Percentiles rank a stretch among this genome's conserved stretches.
Conservation (phyloP, 371 early-diverging fungal species). For the Lichtheimia corymbifera region DNA sequence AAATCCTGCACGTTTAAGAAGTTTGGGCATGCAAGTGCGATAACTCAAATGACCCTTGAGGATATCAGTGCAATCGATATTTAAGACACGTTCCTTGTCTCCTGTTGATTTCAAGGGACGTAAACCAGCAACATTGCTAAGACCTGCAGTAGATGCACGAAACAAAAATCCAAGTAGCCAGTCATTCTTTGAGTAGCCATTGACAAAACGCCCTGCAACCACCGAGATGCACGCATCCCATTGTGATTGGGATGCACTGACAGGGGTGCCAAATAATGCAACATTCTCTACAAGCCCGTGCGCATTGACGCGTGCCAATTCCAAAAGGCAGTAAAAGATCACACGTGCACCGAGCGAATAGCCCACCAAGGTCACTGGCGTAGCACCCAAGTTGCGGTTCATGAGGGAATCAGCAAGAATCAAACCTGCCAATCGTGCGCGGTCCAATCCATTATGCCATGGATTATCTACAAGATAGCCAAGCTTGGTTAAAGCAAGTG, state of each 20-base stretch:
- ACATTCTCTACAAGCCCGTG: conserved; percentile 90
- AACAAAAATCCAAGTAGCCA: conserved; percentile 93
- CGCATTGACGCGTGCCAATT: conserved; percentile 79
- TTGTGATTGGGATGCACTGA: conserved; percentile 70
- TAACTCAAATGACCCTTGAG: conserved; percentile 90
- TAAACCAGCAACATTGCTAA: conserved; percentile 82
- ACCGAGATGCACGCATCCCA: conserved; percentile 83
- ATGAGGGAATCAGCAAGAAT: conserved; percentile 80
- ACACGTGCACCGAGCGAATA: conserved; percentile 93
- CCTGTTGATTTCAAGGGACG: conserved; percentile 68
- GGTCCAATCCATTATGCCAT: conserved; percentile 88
- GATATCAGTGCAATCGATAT: conserved; percentile 78
- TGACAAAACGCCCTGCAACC: conserved; percentile 88
- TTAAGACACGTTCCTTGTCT: conserved; percentile 60
- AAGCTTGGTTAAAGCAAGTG: conserved; percentile 86
- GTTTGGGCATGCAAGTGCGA: conserved; percentile 76
- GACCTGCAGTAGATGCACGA: conserved; percentile 71
- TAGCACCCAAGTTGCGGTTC: conserved; percentile 74
- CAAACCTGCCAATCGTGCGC: conserved; percentile 85
- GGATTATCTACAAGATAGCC: conserved; percentile 95
- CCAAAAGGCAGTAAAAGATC: conserved; percentile 87
- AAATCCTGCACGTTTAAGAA: conserved; percentile 81
- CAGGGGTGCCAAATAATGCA: conserved; percentile 86
- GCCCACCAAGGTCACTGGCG: conserved; percentile 92
- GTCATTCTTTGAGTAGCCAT: conserved; percentile 87